phyloP scores from a whole-genome alignment of 139 green algal species.

The Bryopsis sp. region DNA sequence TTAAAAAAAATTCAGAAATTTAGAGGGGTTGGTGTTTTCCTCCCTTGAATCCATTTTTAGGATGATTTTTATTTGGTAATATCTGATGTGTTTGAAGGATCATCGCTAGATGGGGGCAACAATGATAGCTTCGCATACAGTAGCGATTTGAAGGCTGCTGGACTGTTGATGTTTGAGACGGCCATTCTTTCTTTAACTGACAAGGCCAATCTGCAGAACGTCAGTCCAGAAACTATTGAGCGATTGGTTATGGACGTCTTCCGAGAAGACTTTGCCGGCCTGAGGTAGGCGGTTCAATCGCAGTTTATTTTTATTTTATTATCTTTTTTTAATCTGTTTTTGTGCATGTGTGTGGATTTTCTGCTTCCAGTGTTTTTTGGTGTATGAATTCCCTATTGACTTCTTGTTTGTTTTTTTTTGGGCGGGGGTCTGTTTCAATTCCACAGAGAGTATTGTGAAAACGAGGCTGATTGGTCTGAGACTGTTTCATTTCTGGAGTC shows the following conservation, averaged over 20 bases:
- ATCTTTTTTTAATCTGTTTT: background rate
- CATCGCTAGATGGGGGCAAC: background rate
- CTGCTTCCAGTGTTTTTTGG: background rate
- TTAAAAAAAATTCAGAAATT: background rate
- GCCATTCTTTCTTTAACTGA: slow-evolving; percentile 11
- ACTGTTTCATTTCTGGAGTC: background rate
- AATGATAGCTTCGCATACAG: background rate
- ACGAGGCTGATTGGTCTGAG: slow-evolving; percentile 8
- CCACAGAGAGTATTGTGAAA: slow-evolving; percentile 14
- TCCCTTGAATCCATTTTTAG: background rate
- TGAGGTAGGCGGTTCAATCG: background rate
- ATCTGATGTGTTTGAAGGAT: background rate
- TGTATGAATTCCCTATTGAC: background rate
- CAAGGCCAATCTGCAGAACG: background rate
- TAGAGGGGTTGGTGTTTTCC: background rate
- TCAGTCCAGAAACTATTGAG: background rate
- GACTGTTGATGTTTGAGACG: slow-evolving; percentile 9
- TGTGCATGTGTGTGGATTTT: background rate
- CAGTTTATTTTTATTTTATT: background rate
- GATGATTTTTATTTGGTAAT: background rate
- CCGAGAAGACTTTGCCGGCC: slow-evolving; percentile 7
- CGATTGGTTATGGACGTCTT: slow-evolving; percentile 15
- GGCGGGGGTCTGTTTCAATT: background rate
- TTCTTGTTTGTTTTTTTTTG: background rate
- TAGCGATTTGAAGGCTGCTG: background rate